These are phyloP conservation scores for Brassica balearica DNA, from an alignment of 441 rosid species.

Conservation along the genomic window DNA sequence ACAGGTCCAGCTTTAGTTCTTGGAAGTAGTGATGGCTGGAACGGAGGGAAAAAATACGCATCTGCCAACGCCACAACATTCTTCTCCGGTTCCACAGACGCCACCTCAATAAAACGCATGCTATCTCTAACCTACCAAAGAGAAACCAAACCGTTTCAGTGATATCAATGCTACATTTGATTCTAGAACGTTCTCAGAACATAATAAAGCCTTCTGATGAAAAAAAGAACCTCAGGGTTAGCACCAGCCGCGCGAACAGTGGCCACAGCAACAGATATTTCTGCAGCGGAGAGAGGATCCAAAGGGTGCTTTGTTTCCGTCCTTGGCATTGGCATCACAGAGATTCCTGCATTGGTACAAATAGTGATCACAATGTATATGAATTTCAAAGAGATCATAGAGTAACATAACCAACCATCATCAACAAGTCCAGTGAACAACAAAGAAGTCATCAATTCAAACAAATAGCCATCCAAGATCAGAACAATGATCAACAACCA, in stretches of 20 bases:
- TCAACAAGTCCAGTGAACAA: conserved; percentile 16
- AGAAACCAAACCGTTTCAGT: conserved; percentile 16
- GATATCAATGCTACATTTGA: neutral
- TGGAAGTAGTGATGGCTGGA: conserved; percentile 83
- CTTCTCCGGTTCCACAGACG: conserved; percentile 76
- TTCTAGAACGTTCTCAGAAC: neutral
- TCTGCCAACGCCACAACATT: conserved; percentile 83
- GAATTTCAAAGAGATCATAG: neutral
- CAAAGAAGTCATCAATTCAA: conserved; percentile 8
- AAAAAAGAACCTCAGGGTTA: conserved; percentile 71
- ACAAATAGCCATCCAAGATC: neutral
- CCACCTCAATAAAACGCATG: conserved; percentile 87
- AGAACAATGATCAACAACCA: neutral
- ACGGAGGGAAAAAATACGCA: conserved; percentile 91
- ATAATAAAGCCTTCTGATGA: neutral
- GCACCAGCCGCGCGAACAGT: conserved; percentile 92
- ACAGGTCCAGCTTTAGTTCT: conserved; percentile 79
- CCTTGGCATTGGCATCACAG: conserved; percentile 74
- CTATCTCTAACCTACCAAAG: conserved; percentile 75
- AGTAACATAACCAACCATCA: conserved; percentile 4
- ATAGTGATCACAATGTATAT: neutral
- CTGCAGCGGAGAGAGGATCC: conserved; percentile 86
- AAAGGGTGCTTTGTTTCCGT: conserved; percentile 83
- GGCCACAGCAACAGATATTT: conserved; percentile 82
- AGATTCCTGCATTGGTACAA: conserved; percentile 47